Base-by-base conservation (phyloP, 176 grass and related monocot species). In the Triticum timopheevii region DNA sequence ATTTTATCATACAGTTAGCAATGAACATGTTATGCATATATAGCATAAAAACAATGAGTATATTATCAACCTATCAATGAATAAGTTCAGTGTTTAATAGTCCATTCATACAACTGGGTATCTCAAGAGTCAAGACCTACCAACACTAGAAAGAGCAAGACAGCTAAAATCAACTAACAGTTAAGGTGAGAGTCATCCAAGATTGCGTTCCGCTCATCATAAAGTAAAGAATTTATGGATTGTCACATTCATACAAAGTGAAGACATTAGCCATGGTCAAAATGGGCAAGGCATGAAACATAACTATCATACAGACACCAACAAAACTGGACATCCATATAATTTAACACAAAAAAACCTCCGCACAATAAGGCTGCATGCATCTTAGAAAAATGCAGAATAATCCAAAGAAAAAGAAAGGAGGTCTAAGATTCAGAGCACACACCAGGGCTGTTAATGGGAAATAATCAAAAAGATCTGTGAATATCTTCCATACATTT, bases 401-500 rank as follows among this genome's bases (percentile, higher is more conserved):
- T 2, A 77, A 5, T 8, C 31, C 3, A 45, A 82, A 3, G 61
- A 33, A 25, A 71, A 25, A 65, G 33, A 75, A 33, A 44, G 2
- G 58, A 81, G 20, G 39, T 12, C 16, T 23, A 11, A 80, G 78
- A 69, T 65, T 71, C 58, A 36, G 73, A 81, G 77, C 45, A 93
- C 88, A 76, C 50, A 98, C 96, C 93, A 98, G 78, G 38, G 96
- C 96, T 50, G 96, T 95, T 73, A 98, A 69, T 10, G 96, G 93
- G 76, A 98, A 95, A 86, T 98, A 98, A 84, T 98, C 96, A 82
- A 98, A 98, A 69, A 98, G 88, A 80, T 98, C 96, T 13, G 96
- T 98, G 73, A 95, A 98, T 81, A 80, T 94, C 92, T 95, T 95
- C 96, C 96, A 98, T 65, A 95, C 93, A 82, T 94, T 95, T 64